These are phyloP conservation scores for Lactarius sanguifluus DNA, from an alignment of 768 basidiomycete genomes.

Conservation along the genomic window DNA sequence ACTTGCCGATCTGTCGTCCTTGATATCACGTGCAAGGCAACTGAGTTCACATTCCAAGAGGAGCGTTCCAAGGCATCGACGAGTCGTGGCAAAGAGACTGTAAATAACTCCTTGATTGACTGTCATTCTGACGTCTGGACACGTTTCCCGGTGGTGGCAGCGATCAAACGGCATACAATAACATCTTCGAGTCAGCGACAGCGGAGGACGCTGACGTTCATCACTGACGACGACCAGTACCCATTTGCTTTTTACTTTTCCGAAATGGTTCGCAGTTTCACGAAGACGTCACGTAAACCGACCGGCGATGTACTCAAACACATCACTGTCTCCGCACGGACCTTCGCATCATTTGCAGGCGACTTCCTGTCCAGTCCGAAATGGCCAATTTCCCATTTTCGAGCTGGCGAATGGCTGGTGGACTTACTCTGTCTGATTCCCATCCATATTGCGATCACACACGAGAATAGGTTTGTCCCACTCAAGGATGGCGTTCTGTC, in stretches of 20 bases:
- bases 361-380: constrained; percentile 17
- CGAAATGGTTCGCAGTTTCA: constrained; percentile 47
- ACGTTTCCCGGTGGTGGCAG: constrained; percentile 18
- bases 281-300: constrained; percentile 52
- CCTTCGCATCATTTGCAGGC: constrained; percentile 35
- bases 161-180: constrained; percentile 14
- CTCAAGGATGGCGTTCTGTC: constrained; percentile 61
- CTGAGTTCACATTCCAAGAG: constrained; percentile 56
- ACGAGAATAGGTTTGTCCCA: constrained; percentile 61
- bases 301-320: constrained; percentile 45
- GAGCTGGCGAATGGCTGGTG: constrained; percentile 61
- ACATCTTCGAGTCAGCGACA: constrained; percentile 33
- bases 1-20: constrained; percentile 46
- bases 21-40: constrained; percentile 53
- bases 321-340: constrained; percentile 38
- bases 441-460: constrained; percentile 59
- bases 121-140: constrained; percentile 23
- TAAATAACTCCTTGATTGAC: constrained; percentile 40
- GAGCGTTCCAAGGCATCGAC: constrained; percentile 36
- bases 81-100: constrained; percentile 30
- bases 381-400: constrained; percentile 40
- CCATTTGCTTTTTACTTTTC: constrained; percentile 46
- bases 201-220: constrained; percentile 43
- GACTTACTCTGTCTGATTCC: constrained; percentile 63
- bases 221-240: constrained; percentile 41